Base-by-base conservation (phyloP, 78 protist genomes). In the Dictyostelium purpureum region DNA sequence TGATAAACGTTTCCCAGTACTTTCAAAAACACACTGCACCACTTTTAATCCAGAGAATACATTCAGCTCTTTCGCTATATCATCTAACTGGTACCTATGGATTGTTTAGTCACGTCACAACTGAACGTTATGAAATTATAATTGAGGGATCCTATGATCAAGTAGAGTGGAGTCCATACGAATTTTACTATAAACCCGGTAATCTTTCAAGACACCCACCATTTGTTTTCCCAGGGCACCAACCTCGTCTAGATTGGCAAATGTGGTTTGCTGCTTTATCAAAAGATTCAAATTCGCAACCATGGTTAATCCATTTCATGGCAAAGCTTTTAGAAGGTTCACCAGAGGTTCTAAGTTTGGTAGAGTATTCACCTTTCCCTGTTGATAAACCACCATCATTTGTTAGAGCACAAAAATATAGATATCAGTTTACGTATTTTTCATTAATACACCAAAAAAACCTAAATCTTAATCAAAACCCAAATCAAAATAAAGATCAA, bases 161-260 rank as follows among this genome's bases (percentile, higher is more conserved):
- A 19, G 26, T 6, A 1, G 4, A 26, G 18, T 90, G 96, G 96
- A 9, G 24, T 4, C 85, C 83, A 28, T 65, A 77, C 57, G 93
- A 66, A 35, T 78, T 95, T 38, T 42, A 80, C 61, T 93, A 77
- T 73, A 89, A 85, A 75, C 96, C 96, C 16, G 90, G 90, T 21
- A 57, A 38, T 24, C 35, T 73, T 26, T 31, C 28, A 7, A 37
- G 81, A 12, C 12, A 66, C 18, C 96, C 96, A 38, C 96, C 90
- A 4, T 90, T 91, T 42, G 61, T 89, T n/a, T 90, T 90, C 52
- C 96, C 96, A 19, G 92, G 92, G 7, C 96, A 89, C 59, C 90
- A 94, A 73, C 97, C 97, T 4, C 81, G 97, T 21, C 77, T 96
- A 38, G 97, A 96, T 69, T 96, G 97, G 97, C 96, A 94, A 56